These are phyloP conservation scores for Wickerhamiella brachini DNA, from an alignment of 805 yeast genomes.

Conservation along the genomic window DNA sequence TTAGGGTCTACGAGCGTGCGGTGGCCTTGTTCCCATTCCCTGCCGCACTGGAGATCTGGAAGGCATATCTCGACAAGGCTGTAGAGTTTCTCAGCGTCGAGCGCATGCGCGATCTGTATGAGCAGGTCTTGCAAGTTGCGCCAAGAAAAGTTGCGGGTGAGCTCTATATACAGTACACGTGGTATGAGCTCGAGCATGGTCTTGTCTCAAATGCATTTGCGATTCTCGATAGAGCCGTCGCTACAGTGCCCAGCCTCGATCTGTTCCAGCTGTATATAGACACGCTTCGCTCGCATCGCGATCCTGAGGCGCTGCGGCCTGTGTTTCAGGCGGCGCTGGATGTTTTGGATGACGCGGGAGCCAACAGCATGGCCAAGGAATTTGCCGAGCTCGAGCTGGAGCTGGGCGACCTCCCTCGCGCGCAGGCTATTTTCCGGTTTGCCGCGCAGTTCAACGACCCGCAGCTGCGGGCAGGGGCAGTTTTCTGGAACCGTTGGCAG, in stretches of 20 bases:
- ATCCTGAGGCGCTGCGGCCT: constrained; percentile 28
- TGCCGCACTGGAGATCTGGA: constrained; percentile 57
- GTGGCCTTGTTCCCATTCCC: constrained; percentile 47
- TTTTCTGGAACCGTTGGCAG: constrained; percentile 59
- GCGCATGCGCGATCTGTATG: constrained; percentile 60
- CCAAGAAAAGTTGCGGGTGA: constrained; percentile 36
- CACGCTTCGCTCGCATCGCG: neutral
- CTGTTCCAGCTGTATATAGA: neutral
- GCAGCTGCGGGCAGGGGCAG: constrained; percentile 11
- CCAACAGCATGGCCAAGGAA: constrained; percentile 33
- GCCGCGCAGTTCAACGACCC: constrained; percentile 34
- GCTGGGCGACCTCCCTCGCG: constrained; percentile 42
- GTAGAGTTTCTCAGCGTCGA: constrained; percentile 31
- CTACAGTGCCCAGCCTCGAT: neutral
- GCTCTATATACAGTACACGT: constrained; percentile 41
- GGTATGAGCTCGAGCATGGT: constrained; percentile 47
- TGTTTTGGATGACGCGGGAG: constrained; percentile 30
- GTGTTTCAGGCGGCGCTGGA: constrained; percentile 41
- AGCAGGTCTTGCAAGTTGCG: constrained; percentile 33
- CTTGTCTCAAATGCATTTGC: constrained; percentile 36
- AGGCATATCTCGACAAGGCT: constrained; percentile 44
- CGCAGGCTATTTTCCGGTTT: constrained; percentile 46
- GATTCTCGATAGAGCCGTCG: constrained; percentile 30
- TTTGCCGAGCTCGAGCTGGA: constrained; percentile 42
- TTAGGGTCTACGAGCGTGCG: constrained; percentile 55